phyloP scores from a whole-genome alignment of 768 basidiomycete genomes.

The Candolleomyces aberdarensis region DNA sequence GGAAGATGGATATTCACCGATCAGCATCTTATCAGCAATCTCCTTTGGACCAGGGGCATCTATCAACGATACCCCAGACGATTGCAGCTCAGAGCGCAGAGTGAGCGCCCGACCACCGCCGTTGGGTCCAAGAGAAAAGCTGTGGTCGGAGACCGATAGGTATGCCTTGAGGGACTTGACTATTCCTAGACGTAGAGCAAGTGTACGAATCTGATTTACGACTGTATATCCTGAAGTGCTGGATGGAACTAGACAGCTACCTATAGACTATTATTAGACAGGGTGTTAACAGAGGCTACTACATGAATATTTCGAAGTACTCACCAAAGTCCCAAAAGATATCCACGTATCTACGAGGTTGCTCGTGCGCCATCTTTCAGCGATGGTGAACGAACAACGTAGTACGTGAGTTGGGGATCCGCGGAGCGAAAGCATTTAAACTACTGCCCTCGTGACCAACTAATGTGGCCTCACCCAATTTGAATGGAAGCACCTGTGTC shows the following conservation, averaged over 20 bases:
- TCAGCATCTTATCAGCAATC: conserved; percentile 23
- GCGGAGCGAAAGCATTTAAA: neutral
- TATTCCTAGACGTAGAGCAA: conserved; percentile 25
- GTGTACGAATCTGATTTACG: conserved; percentile 22
- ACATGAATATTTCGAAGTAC: neutral
- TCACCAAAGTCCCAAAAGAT: conserved; percentile 27
- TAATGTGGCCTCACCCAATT: too few species aligned
- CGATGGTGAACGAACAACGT: neutral
- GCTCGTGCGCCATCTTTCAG: neutral
- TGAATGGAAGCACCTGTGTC: too few species aligned
- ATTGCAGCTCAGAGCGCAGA: conserved; percentile 25
- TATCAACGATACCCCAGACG: conserved; percentile 27
- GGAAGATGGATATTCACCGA: conserved; percentile 15
- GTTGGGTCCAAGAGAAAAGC: neutral
- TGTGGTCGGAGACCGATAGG: conserved; percentile 22
- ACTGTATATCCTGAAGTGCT: conserved; percentile 23
- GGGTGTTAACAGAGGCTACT: neutral
- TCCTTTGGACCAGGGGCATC: conserved; percentile 28
- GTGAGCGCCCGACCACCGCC: neutral
- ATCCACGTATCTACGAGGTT: conserved; percentile 9
- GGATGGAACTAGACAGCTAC: conserved; percentile 26
- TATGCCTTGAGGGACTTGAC: conserved; percentile 31
- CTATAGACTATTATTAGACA: too few species aligned
- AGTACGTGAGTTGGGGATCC: neutral
- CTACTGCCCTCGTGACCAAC: neutral